Conservation (phyloP, 2,329 filamentous ascomycete species). For the Alternaria viburni region DNA sequence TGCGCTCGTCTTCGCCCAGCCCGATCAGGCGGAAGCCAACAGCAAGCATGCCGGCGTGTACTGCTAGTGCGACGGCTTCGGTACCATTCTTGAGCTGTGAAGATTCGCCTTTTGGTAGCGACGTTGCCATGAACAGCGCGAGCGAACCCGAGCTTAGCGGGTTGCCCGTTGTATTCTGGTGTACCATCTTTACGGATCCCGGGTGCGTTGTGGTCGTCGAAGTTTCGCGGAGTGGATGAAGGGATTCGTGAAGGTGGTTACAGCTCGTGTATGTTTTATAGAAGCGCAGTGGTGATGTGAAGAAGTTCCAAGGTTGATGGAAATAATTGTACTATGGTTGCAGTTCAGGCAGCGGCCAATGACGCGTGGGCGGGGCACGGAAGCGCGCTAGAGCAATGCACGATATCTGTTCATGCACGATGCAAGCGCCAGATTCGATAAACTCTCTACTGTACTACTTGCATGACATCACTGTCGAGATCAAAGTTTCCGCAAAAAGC, state of each 20-base stretch:
- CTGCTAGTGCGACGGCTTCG: conserved; percentile 83
- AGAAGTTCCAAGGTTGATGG: background rate
- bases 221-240: background rate
- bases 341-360: conserved; percentile 13
- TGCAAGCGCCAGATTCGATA: background rate
- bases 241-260: background rate
- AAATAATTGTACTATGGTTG: background rate
- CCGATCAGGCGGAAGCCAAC: conserved; percentile 83
- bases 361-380: conserved; percentile 29
- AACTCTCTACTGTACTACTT: background rate
- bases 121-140: conserved; percentile 52
- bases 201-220: background rate
- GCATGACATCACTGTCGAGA: conserved; percentile 10
- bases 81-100: conserved; percentile 69
- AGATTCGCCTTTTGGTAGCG: conserved; percentile 48
- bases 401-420: conserved; percentile 14
- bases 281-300: background rate
- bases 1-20: conserved; percentile 80
- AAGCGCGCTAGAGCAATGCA: conserved; percentile 20
- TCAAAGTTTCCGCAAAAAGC: background rate
- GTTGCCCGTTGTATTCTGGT: conserved; percentile 45
- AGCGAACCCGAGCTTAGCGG: conserved; percentile 54
- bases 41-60: conserved; percentile 81
- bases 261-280: background rate
- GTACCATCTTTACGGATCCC: conserved; percentile 28